Evolutionary conservation across 1,284 basidiomycete species (phyloP), one percentile per base, ranked within the genome.

Genomic region (Microbotryomycetes sp.): DNA sequence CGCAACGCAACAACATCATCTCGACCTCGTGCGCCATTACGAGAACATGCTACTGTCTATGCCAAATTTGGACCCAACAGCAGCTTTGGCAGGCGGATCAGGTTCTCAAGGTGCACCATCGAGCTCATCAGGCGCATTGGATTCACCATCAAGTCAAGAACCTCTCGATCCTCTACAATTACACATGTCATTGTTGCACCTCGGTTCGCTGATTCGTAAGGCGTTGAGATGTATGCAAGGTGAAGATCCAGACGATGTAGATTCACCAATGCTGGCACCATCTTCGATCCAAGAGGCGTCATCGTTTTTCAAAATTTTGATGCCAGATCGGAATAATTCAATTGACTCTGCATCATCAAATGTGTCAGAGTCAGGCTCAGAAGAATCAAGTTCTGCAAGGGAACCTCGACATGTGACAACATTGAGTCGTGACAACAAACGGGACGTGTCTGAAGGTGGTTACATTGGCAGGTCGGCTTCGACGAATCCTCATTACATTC

Each of bases 1-100:
- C 69, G 89, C 94, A 19, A 90, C 92, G 0, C 90, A 94, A 73
- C 87, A 88, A 70, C 92, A 97, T 75, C 91, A 96, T 71, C 81
- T 90, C 14, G 88, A 87, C 0, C 79, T 97, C 15, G 89, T 88
- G 57, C 84, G 86, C 55, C 92, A 98, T 76, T 98, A 98, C 78
- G 92, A 97, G 73, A 79, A 82, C 4, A 81, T 97, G 5, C 82
- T 97, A n/a, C 80, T 84, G 48, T 79, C 85, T 3, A 83, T 86
- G 29, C 87, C 89, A 69, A 82, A 82, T 12, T 82, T 84, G 28
- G 85, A 87, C 70, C 78, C 87, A 22, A 77, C 81, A 49, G 79
- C 80, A 58, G 81, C 84, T 62, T n/a, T n/a, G n/a, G n/a, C n/a
- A n/a, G n/a, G n/a, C n/a, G n/a, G n/a, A n/a, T n/a, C n/a, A n/a